Base-by-base conservation (phyloP, 2,329 filamentous ascomycete genomes). In the Escovopsis sp. region DNA sequence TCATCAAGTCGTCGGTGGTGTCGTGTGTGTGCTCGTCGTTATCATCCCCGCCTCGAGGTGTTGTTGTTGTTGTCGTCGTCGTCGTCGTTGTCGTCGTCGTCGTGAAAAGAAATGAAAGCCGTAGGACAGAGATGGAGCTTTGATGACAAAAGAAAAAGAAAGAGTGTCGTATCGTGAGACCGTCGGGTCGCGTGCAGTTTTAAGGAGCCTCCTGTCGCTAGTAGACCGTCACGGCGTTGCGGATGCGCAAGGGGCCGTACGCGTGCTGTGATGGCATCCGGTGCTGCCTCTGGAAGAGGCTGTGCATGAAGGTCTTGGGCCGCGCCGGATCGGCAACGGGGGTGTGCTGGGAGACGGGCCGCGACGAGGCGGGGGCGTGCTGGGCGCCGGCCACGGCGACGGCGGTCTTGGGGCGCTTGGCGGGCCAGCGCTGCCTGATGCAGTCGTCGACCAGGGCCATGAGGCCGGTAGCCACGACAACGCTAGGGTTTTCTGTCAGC, bases 371-470 rank as follows among this genome's bases (percentile, higher is more conserved):
- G 35, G 44, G 42, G 42, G 35, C 39, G 4, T 35, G 44, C 34
- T 43, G 47, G 37, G 40, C 39, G 39, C 41, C 32, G 10, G 39
- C 27, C 13, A 36, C 42, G 29, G 25, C 14, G 5, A 27, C 36
- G 35, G 39, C 27, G 25, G 39, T 42, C 15, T 40, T 47, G 51
- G 51, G 45, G 51, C 67, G 71, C 54, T 65, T 67, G 33, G 60
- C 59, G 13, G 67, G 77, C 76, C 85, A 91, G 44, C 75, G 76
- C 46, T 76, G 72, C 61, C 84, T 84, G 67, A 96, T 94, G 64
- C 79, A 85, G 63, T 96, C 86, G 56, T 96, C 89, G 40, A 93
- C 81, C 36, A 96, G 75, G 7, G 84, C 77, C 51, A 94, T 79
- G 50, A 96, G 73, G 20, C 89, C 89, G n/a, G 87, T 91, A 37